A percentile compares a stretch with the other conserved stretches of the same genome.
phyloP scores from a whole-genome alignment of 352 stramenopile genomes.

The Phytophthora palmivora region DNA sequence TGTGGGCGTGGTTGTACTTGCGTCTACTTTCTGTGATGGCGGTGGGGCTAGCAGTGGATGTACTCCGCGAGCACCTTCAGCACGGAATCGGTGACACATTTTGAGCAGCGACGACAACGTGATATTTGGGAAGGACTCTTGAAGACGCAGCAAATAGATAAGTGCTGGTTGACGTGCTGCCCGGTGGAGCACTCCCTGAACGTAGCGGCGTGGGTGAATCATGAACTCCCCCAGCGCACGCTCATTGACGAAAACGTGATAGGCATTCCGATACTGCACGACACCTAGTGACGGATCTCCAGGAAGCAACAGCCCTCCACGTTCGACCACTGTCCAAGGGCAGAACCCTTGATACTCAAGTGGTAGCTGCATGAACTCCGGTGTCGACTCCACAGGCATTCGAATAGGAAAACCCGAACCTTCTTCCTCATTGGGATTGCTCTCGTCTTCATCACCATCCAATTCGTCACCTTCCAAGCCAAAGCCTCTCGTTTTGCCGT shows the following conservation, averaged over 20 bases:
- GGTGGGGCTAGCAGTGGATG: constrained; percentile 66
- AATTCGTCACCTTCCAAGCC: constrained; percentile 20
- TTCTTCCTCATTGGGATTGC: constrained; percentile 51
- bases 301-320: constrained; percentile 89
- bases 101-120: constrained; percentile 76
- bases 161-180: constrained; percentile 86
- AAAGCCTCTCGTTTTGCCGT: constrained; percentile 27
- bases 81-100: constrained; percentile 55
- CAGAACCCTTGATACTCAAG: constrained; percentile 96
- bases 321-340: constrained; percentile 91
- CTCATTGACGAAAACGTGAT: constrained; percentile 94
- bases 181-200: constrained; percentile 73
- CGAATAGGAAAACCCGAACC: constrained; percentile 63
- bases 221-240: constrained; percentile 91
- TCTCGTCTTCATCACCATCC: constrained; percentile 46
- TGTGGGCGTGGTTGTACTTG: constrained; percentile 87
- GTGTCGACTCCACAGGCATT: constrained; percentile 92
- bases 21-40: constrained; percentile 80
- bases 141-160: constrained; percentile 92
- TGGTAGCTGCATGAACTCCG: constrained; percentile 94
- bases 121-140: constrained; percentile 86
- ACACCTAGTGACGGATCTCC: constrained; percentile 93
- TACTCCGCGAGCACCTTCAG: constrained; percentile 45
- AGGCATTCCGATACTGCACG: constrained; percentile 88
- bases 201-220: constrained; percentile 80